These are phyloP conservation scores for Arachnomyces sp. DNA, from an alignment of 2,329 filamentous ascomycete species.

Conservation along the genomic window DNA sequence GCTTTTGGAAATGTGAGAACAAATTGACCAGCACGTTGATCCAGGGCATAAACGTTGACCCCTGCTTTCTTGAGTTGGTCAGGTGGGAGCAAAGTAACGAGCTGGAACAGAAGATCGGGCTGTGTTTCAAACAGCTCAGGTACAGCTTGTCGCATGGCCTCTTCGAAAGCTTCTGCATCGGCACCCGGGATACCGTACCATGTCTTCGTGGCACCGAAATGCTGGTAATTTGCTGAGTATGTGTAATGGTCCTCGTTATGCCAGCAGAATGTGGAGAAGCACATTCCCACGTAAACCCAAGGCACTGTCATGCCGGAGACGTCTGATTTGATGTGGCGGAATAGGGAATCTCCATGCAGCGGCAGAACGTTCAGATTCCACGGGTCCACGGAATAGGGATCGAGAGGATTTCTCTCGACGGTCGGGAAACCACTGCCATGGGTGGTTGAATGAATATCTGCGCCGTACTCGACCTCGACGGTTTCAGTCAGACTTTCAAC, in stretches of 20 bases:
- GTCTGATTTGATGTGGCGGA: constrained; percentile 95
- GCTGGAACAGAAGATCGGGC: constrained; percentile 88
- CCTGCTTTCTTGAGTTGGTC: constrained; percentile 89
- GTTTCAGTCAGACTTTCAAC: constrained; percentile 92
- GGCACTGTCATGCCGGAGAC: constrained; percentile 99
- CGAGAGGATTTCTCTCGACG: constrained; percentile 78
- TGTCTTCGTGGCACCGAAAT: constrained; percentile 95
- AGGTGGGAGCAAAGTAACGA: constrained; percentile 91
- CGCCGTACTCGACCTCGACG: constrained; percentile 95
- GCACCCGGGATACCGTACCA: constrained; percentile 97
- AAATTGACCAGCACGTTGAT: constrained; percentile 91
- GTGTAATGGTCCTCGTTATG: constrained; percentile 98
- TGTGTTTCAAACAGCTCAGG: constrained; percentile 96
- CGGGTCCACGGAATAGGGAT: constrained; percentile 78
- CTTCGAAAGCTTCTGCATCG: constrained; percentile 89
- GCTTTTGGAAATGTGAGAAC: constrained; percentile 95
- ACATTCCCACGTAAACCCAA: constrained; percentile 99
- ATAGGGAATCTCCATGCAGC: constrained; percentile 82
- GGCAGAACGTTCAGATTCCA: constrained; percentile 96
- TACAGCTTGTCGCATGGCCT: constrained; percentile 89
- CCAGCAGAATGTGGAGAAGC: constrained; percentile 99
- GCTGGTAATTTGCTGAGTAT: constrained; percentile 96
- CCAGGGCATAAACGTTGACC: constrained; percentile 87
- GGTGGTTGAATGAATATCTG: constrained; percentile 95
- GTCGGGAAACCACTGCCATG: constrained; percentile 97